phyloP scores from a whole-genome alignment of 306 rosid genomes.

The Quercus rubra region DNA sequence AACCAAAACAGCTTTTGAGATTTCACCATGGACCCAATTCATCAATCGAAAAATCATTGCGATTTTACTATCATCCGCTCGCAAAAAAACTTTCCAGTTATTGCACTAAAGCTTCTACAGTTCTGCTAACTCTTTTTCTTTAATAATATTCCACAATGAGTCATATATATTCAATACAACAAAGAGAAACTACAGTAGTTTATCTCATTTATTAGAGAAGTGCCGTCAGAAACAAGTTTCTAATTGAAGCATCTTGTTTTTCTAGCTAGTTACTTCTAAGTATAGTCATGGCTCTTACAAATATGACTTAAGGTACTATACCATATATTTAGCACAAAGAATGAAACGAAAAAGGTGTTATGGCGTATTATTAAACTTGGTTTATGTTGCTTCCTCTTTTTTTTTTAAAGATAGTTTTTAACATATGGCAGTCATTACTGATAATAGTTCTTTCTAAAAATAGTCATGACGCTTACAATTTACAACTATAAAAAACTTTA shows the following conservation, averaged over 20 bases:
- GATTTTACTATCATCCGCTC: background rate
- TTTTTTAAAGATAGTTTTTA: too few relatives aligned
- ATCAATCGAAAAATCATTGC: background rate
- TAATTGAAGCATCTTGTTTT: background rate
- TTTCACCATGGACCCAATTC: background rate
- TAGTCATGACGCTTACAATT: too few relatives aligned
- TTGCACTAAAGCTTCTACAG: background rate
- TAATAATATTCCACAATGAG: too few relatives aligned
- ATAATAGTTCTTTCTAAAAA: too few relatives aligned
- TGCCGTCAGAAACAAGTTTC: background rate
- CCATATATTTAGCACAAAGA: background rate
- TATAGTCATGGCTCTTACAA: background rate
- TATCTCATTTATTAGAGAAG: background rate
- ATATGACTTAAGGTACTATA: background rate
- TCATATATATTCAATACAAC: too few relatives aligned
- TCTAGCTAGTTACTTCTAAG: background rate
- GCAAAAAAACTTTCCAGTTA: too few relatives aligned
- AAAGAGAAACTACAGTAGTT: too few relatives aligned
- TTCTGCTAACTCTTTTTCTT: too few relatives aligned
- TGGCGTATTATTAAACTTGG: too few relatives aligned
- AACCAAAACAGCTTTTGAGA: background rate
- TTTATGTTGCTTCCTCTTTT: too few relatives aligned
- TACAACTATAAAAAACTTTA: too few relatives aligned
- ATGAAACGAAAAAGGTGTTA: too few relatives aligned
- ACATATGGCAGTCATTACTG: fast-evolving